Evolutionary conservation across 1,139 yeast species (phyloP), one percentile per base, ranked within the genome.

Genomic region (Candida glucosophila): DNA sequence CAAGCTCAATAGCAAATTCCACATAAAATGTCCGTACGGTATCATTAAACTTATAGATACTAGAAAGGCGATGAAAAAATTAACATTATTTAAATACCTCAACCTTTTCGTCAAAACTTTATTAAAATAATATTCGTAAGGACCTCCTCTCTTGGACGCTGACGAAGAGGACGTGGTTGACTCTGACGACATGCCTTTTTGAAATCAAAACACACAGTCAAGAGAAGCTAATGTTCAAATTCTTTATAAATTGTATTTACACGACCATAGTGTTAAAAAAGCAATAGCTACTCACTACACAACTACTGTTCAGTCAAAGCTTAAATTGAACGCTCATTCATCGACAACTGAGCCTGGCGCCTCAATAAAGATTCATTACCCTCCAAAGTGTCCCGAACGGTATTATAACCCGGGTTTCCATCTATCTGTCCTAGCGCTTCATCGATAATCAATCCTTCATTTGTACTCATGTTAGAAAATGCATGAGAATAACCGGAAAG

Each of bases 371-470:
- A 67, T 15, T 52, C 40, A 29, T 55, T 56, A 5, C 67, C 66
- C 36, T 43, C 52, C 29, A 64, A 44, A 8, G 58, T 55, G 28
- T 57, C 64, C 31, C 52, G 58, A 13, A 67, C 61, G 18, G 55
- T 58, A 19, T 65, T 58, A 33, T 69, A 55, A 13, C 77, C 73
- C 1, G 73, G 73, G 35, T 57, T 55, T 27, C 64, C 60, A 29
- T 55, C 48, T 22, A 61, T 43, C 35, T 56, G 55, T 15, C 66
- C 66, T 20, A 49, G 43, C 2, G 51, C 57, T 15, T 54, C 51
- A 37, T 63, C 67, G 19, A 51, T 43, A 27, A 64, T 50, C 33
- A 55, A 32, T 15, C 43, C 43, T 37, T 62, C 67, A 36, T 52
- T 58, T 24, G 32, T 35, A 25, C 44, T 43, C 15, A 44, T 39